Evolutionary conservation across 306 rosid genomes (phyloP).

Genomic region (Prunus dulcis): DNA sequence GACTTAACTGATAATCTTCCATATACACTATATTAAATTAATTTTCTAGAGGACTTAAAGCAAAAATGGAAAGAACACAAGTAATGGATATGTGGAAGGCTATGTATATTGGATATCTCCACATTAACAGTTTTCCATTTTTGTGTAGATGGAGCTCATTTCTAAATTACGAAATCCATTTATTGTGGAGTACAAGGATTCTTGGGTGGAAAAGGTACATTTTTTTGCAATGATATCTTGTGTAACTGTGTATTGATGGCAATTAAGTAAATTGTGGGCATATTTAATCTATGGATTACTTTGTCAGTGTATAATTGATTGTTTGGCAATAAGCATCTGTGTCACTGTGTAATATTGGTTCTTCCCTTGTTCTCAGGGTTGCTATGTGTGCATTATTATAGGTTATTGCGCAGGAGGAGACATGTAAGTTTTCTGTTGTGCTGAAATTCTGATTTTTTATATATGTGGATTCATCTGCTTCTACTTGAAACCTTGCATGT

Average conservation of each 20-base stretch:
- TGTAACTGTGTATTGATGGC: background rate
- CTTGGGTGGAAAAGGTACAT: conserved; percentile 97
- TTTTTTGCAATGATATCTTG: background rate
- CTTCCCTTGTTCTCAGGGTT: conserved; percentile 67
- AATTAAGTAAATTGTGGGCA: background rate
- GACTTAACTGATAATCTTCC: background rate
- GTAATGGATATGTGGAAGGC: background rate
- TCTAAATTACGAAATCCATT: conserved; percentile 83
- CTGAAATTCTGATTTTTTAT: background rate
- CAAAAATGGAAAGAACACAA: background rate
- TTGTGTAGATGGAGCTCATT: conserved; percentile 89
- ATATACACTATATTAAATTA: background rate
- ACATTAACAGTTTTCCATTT: conserved; percentile 10
- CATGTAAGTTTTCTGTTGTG: conserved; percentile 55
- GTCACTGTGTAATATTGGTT: background rate
- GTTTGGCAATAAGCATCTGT: background rate
- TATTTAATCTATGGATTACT: background rate
- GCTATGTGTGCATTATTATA: conserved; percentile 93
- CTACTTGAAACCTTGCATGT: conserved; percentile 23
- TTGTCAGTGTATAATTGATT: too few relatives aligned
- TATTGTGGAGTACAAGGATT: conserved; percentile 98
- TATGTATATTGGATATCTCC: background rate
- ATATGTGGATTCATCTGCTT: conserved; percentile 13
- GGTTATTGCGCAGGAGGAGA: conserved; percentile 98
- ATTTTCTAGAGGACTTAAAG: conserved; percentile 1